These are phyloP conservation scores for Phytopythium delawarense DNA, from an alignment of 352 stramenopile species.

Conservation along the genomic window DNA sequence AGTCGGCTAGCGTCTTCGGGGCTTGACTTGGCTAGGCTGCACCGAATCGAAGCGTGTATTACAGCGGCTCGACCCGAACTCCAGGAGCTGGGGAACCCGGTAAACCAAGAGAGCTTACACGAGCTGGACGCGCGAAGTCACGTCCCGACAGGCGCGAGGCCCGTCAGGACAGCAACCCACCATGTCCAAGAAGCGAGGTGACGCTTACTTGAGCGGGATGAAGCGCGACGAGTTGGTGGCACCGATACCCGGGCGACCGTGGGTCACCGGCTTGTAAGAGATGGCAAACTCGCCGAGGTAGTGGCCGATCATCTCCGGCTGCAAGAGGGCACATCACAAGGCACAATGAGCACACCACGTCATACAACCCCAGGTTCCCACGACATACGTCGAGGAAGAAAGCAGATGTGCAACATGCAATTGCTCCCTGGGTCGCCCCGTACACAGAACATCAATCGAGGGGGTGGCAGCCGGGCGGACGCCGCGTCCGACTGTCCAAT, in stretches of 20 bases:
- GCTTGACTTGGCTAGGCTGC: background rate
- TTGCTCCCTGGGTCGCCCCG: constrained; percentile 82
- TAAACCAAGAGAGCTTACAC: constrained; percentile 19
- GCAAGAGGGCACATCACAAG: constrained; percentile 10
- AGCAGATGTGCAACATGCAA: constrained; percentile 14
- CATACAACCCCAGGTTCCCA: constrained; percentile 3
- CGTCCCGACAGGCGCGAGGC: background rate
- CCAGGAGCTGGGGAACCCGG: constrained; percentile 20
- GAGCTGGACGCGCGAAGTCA: constrained; percentile 12
- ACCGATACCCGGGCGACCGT: constrained; percentile 98
- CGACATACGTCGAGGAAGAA: background rate
- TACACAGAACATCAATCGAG: constrained; percentile 87
- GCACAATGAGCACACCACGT: constrained; percentile 18
- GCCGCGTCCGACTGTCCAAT: background rate
- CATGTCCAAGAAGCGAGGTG: constrained; percentile 1
- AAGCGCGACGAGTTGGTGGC: constrained; percentile 97
- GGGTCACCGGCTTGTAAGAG: constrained; percentile 97
- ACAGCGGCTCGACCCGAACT: constrained; percentile 72
- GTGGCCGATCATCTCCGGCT: constrained; percentile 99
- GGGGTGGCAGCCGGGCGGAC: constrained; percentile 52
- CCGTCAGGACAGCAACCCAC: constrained; percentile 1
- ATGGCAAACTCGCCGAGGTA: constrained; percentile 99
- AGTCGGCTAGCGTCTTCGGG: background rate
- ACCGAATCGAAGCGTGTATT: constrained; percentile 68
- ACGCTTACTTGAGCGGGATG: constrained; percentile 98